Conservation (phyloP, 2,329 filamentous ascomycete species). For the Hypoxylon sp. region DNA sequence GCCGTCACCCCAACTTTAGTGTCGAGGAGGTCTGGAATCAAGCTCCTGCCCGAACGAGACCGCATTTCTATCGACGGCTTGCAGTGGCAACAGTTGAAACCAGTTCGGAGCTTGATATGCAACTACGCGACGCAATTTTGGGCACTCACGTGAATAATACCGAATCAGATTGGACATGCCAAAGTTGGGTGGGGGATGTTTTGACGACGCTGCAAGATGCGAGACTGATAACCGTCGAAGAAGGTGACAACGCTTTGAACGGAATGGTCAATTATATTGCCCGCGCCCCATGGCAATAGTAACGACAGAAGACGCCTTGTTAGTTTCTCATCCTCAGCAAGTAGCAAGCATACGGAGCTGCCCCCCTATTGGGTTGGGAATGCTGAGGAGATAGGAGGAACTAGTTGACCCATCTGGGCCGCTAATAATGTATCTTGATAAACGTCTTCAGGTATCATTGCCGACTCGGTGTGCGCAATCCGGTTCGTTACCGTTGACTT, state of each 20-base stretch:
- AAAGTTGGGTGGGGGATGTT: constrained; percentile 53
- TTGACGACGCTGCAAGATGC: constrained; percentile 52
- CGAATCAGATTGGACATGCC: constrained; percentile 51
- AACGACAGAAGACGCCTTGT: constrained; percentile 8
- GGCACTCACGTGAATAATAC: constrained; percentile 49
- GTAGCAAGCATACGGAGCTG: constrained; percentile 25
- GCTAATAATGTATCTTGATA: constrained; percentile 14
- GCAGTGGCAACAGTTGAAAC: constrained; percentile 50
- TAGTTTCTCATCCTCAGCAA: constrained; percentile 29
- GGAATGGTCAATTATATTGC: constrained; percentile 54
- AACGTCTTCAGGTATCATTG: constrained; percentile 22
- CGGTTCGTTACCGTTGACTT: constrained; percentile 25
- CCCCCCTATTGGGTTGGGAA: constrained; percentile 11
- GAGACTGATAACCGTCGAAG: constrained; percentile 51
- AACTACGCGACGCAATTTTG: constrained; percentile 49
- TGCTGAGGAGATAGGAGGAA: constrained; percentile 24
- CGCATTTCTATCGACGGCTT: constrained; percentile 51
- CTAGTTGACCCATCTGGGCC: constrained; percentile 22
- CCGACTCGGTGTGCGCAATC: constrained; percentile 3
- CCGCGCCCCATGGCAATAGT: constrained; percentile 51
- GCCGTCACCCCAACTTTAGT: constrained; percentile 49
- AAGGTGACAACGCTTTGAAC: constrained; percentile 52
- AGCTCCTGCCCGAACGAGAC: constrained; percentile 48
- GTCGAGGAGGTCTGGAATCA: constrained; percentile 50
- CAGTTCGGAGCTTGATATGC: constrained; percentile 44